Evolutionary conservation across 345 rosid species (phyloP), one percentile per base, ranked within the genome.

Genomic region (Populus alba): DNA sequence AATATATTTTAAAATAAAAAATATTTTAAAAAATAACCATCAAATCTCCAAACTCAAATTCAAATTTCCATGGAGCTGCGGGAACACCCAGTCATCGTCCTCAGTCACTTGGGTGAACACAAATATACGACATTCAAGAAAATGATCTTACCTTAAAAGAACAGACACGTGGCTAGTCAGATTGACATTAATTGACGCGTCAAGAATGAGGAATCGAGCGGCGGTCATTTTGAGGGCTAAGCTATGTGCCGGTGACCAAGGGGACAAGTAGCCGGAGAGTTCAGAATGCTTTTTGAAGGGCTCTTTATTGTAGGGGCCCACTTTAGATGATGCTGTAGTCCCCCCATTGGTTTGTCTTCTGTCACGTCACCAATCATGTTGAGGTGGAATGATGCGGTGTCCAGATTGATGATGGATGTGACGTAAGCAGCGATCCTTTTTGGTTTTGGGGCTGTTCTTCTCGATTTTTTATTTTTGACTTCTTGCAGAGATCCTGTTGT

Each of bases 251-350:
- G 84, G 86, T 73, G 72, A 59, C 23, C 51, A 18, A 70, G 88
- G 89, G 85, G 85, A 79, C 91, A 87, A 45, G 4, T 66, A 23
- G 86, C 88, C 82, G 88, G 87, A 72, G 81, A 73, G 71, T 68
- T 74, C 82, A 78, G 87, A 62, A 63, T 66, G 62, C 82, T 68
- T 85, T 77, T 78, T 29, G 79, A 51, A 47, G 51, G 77, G 75
- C 47, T 72, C 68, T 5, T 37, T 6, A 65, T 20, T 53, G 45
- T 25, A 31, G 61, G 74, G 70, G 71, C 75, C 75, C 75, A 59
- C 18, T 15, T 41, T 0, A 1, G 38, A 62, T 62, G 23, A 41
- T 27, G 84, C 41, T 37, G 47, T 17, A 68, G 77, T 72, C 65
- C 65, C 65, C 73, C 77, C 20, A 18, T 39, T 69, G 69, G 47